These are phyloP conservation scores for Nemania sp. DNA, from an alignment of 2,329 filamentous ascomycete genomes.

Conservation along the genomic window DNA sequence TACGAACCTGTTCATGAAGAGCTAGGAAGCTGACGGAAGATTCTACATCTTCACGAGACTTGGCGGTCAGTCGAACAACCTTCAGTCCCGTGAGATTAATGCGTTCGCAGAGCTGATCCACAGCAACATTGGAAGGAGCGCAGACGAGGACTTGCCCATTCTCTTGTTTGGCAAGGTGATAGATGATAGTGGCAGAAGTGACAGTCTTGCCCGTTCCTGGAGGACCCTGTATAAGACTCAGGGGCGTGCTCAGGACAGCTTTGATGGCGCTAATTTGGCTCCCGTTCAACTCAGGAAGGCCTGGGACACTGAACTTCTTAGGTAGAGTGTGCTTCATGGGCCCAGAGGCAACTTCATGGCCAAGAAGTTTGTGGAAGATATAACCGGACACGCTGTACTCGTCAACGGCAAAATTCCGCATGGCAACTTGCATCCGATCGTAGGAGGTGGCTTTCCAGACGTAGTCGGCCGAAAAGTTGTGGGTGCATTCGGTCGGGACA, in stretches of 20 bases:
- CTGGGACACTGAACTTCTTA: conserved; percentile 94
- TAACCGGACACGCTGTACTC: conserved; percentile 98
- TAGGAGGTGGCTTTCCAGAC: conserved; percentile 99
- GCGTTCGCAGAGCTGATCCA: conserved; percentile 96
- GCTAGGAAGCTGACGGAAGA: conserved; percentile 97
- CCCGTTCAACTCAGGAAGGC: conserved; percentile 89
- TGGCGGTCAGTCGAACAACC: conserved; percentile 96
- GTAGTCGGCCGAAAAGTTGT: conserved; percentile 98
- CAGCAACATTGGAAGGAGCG: conserved; percentile 96
- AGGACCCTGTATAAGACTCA: conserved; percentile 95
- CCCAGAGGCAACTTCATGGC: conserved; percentile 90
- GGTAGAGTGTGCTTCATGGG: conserved; percentile 95
- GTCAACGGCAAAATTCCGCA: conserved; percentile 98
- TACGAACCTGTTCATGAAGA: conserved; percentile 93
- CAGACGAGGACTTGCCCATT: conserved; percentile 94
- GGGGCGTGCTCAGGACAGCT: conserved; percentile 87
- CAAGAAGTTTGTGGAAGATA: conserved; percentile 95
- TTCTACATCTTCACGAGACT: conserved; percentile 97
- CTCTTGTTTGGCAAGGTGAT: conserved; percentile 93
- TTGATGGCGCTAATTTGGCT: conserved; percentile 97
- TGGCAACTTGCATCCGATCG: conserved; percentile 97
- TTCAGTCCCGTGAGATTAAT: conserved; percentile 94
- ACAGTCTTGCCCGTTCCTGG: conserved; percentile 98
- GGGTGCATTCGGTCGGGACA: conserved; percentile 92
- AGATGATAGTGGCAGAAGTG: conserved; percentile 97